Base-by-base conservation (phyloP, 2,329 filamentous ascomycete species). In the Malbranchea zuffiana region DNA sequence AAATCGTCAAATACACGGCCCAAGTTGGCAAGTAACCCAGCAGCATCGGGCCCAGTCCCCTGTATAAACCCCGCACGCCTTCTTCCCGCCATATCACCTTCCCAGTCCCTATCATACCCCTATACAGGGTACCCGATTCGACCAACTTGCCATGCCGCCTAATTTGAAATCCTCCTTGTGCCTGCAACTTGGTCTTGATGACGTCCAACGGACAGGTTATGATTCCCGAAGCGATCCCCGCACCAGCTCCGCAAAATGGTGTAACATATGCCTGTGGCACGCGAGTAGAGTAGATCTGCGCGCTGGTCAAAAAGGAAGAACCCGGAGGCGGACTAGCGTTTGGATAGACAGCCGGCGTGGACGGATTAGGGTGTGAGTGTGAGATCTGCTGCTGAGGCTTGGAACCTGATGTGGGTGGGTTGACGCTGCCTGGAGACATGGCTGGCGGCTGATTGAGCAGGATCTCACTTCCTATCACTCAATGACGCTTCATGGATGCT, bases 171-270 rank as follows among this genome's bases (percentile, higher is more conserved):
- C 85, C 83, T 45, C 88, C 88, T 59, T 96, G 90, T 11, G 87
- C 88, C 60, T 98, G 90, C 43, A 98, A 65, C 62, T 95, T 96
- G 29, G 90, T 98, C 68, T 98, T 98, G 62, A 98, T 96, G 44
- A 98, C 90, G 68, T 98, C 90, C 49, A 98, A 78, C 27, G 90
- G 90, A 59, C 90, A 98, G 36, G 88, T 96, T 47, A 95, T 83
- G 39, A 98, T 75, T 34, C 90, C 90, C 5, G 87, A 94, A 15
- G 85, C 86, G 52, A 96, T 84, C 33, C 90, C 90, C 34, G 87
- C 88, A 40, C 84, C 71, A 32, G 87, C 88, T 39, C 90, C 90
- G 28, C 85, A 80, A 39, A 95, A 69, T 44, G 85, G 84, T 58
- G 92, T 84, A 58, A 96, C 65, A 41, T 68, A 71, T 34, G 64